These are phyloP conservation scores for Neurospora tetraspora DNA, from an alignment of 495 filamentous ascomycete species.

Conservation along the genomic window DNA sequence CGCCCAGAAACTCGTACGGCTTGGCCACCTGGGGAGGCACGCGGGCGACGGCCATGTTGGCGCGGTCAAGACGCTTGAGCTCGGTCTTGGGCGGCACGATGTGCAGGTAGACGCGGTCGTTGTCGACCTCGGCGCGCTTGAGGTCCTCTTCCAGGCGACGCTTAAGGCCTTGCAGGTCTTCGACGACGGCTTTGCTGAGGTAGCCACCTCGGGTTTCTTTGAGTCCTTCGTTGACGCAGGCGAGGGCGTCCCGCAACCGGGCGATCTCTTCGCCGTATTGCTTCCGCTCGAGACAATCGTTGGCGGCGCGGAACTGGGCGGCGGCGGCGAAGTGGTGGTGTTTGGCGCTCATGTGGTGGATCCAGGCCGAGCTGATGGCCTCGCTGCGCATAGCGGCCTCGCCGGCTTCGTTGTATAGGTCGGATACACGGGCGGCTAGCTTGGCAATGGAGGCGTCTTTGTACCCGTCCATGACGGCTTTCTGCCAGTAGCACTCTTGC, in stretches of 20 bases:
- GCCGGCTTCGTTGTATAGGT: constrained; percentile 76
- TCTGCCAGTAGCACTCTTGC: constrained; percentile 97
- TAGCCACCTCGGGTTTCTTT: constrained; percentile 67
- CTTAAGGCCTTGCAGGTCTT: constrained; percentile 77
- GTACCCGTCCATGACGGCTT: constrained; percentile 87
- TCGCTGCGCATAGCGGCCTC: constrained; percentile 83
- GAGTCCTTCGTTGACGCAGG: constrained; percentile 76
- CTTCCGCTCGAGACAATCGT: constrained; percentile 85
- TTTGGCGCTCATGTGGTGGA: constrained; percentile 95
- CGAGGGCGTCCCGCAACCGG: constrained; percentile 66
- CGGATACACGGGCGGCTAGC: constrained; percentile 83
- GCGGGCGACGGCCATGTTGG: constrained; percentile 74
- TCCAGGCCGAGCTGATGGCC: constrained; percentile 88
- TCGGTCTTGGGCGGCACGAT: constrained; percentile 83
- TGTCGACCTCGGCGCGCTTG: constrained; percentile 91
- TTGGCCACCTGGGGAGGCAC: constrained; percentile 76
- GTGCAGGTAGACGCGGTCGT: constrained; percentile 85
- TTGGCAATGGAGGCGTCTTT: constrained; percentile 88
- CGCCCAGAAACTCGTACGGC: constrained; percentile 67
- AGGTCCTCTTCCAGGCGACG: constrained; percentile 73
- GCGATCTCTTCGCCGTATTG: constrained; percentile 97
- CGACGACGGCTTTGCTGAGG: constrained; percentile 72
- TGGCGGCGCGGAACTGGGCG: constrained; percentile 87
- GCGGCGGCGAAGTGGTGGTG: constrained; percentile 96
- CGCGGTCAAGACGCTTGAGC: constrained; percentile 74